These are phyloP conservation scores for Trifolium dubium DNA, from an alignment of 306 rosid genomes.

Conservation along the genomic window DNA sequence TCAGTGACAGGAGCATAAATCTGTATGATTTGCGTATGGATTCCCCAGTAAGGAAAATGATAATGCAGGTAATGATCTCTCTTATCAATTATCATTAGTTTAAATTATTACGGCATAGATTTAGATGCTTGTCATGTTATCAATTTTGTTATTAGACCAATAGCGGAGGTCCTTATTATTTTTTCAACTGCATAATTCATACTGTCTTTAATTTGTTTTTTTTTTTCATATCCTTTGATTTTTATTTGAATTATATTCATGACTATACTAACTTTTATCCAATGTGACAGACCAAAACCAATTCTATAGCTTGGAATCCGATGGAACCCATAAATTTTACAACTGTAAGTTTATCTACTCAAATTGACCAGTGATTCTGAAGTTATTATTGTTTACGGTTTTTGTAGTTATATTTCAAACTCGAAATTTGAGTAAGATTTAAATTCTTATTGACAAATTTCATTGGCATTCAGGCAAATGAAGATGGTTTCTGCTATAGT, in stretches of 20 bases:
- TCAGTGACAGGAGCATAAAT: conserved; percentile 85
- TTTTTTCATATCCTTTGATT: neutral
- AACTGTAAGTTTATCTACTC: conserved; percentile 65
- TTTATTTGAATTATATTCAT: conserved; percentile 28
- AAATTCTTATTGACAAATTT: conserved; percentile 2
- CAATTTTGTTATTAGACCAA: neutral
- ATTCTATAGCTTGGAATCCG: conserved; percentile 93
- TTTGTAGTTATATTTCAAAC: conserved; percentile 10
- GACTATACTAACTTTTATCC: conserved; percentile 45
- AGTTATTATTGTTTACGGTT: neutral
- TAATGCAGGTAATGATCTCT: conserved; percentile 71
- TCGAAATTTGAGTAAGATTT: neutral
- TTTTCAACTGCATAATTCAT: neutral
- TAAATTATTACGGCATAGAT: neutral
- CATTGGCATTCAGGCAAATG: conserved; percentile 75
- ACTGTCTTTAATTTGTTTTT: neutral
- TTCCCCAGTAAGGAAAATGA: conserved; percentile 63
- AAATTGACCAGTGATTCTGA: neutral
- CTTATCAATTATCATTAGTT: conserved; percentile 12
- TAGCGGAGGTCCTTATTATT: conserved; percentile 8
- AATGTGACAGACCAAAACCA: conserved; percentile 75
- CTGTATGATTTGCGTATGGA: conserved; percentile 84
- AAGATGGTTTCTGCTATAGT: conserved; percentile 84
- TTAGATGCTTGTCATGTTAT: conserved; percentile 28
- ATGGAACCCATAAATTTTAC: conserved; percentile 97